These are phyloP conservation scores for Pestalotiopsis sp. DNA, from an alignment of 2,329 filamentous ascomycete species.

Conservation along the genomic window DNA sequence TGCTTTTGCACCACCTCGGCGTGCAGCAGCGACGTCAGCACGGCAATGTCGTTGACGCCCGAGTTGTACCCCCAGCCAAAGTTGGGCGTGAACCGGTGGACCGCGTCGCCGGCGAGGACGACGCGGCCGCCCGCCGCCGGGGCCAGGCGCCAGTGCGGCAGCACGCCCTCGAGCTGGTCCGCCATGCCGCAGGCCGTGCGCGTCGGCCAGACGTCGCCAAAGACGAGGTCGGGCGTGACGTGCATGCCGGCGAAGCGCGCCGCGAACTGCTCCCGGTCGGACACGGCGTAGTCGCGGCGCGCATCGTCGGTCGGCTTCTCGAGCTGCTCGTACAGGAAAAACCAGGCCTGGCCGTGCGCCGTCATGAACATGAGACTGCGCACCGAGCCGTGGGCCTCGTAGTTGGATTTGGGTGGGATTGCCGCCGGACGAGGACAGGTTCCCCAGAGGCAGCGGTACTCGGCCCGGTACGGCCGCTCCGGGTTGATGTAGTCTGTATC, in stretches of 20 bases:
- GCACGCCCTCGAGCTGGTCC: slow-evolving; percentile 28
- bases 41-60: slow-evolving; percentile 6
- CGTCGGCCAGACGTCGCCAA: slow-evolving; percentile 5
- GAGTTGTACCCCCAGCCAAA: slow-evolving; percentile 4
- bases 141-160: slow-evolving; percentile 34
- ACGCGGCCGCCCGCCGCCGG: slow-evolving; percentile 23
- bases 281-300: neutral
- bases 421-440: neutral
- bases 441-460: slow-evolving; percentile 2
- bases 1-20: neutral
- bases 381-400: slow-evolving; percentile 4
- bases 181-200: slow-evolving; percentile 5
- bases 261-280: slow-evolving; percentile 2
- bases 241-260: slow-evolving; percentile 1
- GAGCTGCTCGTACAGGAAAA: slow-evolving; percentile 9
- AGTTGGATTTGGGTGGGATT: neutral
- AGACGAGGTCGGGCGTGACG: neutral
- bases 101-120: slow-evolving; percentile 25
- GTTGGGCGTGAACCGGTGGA: slow-evolving; percentile 5
- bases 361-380: neutral
- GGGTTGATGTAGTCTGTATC: neutral
- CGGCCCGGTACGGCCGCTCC: slow-evolving; percentile 1
- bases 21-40: slow-evolving; percentile 5
- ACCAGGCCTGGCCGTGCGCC: slow-evolving; percentile 4
- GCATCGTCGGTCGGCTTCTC: neutral